phyloP scores from a whole-genome alignment of 23 red algal genomes.

The Pyropia yezoensis region DNA sequence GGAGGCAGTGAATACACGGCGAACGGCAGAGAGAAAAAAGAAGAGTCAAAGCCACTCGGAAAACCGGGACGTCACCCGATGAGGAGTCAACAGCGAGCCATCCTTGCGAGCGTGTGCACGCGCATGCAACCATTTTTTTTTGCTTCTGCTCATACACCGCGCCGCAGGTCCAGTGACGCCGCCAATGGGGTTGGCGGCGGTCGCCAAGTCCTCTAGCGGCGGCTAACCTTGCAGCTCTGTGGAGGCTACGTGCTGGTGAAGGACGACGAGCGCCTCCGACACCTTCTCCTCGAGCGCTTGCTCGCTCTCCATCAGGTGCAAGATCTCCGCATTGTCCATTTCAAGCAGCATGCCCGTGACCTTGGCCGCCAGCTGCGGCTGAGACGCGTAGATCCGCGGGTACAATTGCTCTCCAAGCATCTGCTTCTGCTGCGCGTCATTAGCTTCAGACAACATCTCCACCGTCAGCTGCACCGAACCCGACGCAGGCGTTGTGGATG shows the following conservation, averaged over 20 bases:
- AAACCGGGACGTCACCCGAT: too few species aligned
- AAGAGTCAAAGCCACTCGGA: too few species aligned
- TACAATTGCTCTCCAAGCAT: conserved; percentile 94
- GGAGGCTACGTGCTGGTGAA: conserved; percentile 41
- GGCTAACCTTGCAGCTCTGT: too few species aligned
- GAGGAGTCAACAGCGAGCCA: too few species aligned
- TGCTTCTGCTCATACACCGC: too few species aligned
- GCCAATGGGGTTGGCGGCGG: too few species aligned
- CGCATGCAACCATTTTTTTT: too few species aligned
- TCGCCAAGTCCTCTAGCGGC: too few species aligned
- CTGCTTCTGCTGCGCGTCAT: conserved; percentile 85
- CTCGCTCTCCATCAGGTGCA: conserved; percentile 86
- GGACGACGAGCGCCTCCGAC: conserved; percentile 76
- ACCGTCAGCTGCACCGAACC: conserved; percentile 61
- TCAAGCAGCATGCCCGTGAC: conserved; percentile 98
- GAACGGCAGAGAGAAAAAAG: too few species aligned
- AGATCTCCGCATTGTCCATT: conserved; percentile 94
- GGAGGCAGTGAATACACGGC: too few species aligned
- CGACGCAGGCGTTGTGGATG: neutral
- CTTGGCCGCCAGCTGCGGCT: conserved; percentile 79
- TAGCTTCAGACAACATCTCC: conserved; percentile 79
- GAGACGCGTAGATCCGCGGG: conserved; percentile 69
- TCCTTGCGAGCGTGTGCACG: too few species aligned
- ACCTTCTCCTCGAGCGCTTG: conserved; percentile 81
- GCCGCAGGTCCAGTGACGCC: too few species aligned